Percentiles rank a stretch among this genome's conserved stretches.
phyloP scores from a whole-genome alignment of 2,329 filamentous ascomycete species.

The Cercospora sp. region DNA sequence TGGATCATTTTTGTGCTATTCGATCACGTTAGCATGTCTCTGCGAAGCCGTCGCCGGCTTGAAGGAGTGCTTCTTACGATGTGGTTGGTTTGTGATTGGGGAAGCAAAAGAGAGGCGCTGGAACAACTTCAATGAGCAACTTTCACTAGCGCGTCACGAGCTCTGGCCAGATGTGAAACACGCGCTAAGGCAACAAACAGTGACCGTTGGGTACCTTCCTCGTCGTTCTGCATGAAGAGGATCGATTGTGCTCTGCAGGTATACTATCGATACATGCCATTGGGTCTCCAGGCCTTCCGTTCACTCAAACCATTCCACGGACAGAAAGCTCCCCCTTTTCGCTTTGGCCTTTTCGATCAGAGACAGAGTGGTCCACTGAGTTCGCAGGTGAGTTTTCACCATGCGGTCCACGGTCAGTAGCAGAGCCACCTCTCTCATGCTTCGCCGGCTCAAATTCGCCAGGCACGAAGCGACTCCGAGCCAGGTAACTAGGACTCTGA shows the following conservation, averaged over 20 bases:
- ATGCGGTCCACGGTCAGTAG: not conserved
- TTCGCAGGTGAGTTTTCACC: not conserved
- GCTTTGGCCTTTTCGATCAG: constrained; percentile 1
- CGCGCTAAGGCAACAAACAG: not conserved
- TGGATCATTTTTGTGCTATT: constrained; percentile 7
- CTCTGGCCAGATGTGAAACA: not conserved
- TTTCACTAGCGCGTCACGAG: constrained; percentile 6
- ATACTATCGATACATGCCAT: not conserved
- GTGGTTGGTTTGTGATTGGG: not conserved
- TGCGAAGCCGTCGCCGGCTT: not conserved
- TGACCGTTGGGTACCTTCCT: constrained; percentile 1
- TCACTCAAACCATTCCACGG: constrained; percentile 4
- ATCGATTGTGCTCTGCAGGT: not conserved
- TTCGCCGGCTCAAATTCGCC: not conserved
- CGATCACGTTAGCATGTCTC: not conserved
- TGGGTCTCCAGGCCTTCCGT: no score
- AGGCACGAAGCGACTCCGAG: not conserved
- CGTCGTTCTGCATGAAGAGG: not conserved
- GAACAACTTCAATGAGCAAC: not conserved
- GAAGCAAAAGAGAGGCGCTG: not conserved
- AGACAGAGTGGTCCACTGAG: constrained; percentile 1
- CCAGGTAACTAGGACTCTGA: constrained; percentile 25
- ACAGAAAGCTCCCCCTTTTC: constrained; percentile 8
- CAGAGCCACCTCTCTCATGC: not conserved
- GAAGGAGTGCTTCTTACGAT: not conserved